Conservation (phyloP, 2,329 filamentous ascomycete species). For the Endocalyx cinctus region DNA sequence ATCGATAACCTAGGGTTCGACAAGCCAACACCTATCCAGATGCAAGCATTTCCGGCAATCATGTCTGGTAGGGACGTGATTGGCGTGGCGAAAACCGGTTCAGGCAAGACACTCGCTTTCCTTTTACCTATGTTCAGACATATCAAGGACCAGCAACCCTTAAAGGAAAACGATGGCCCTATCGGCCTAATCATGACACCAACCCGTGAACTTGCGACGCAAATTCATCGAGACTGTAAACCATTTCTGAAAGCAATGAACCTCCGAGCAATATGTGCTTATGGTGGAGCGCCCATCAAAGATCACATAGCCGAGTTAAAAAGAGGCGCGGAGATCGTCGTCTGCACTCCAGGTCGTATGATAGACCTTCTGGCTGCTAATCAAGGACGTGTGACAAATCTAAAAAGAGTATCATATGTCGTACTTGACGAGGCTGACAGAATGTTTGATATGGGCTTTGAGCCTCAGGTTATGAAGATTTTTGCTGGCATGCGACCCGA, state of each 20-base stretch:
- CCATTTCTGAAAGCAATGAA: conserved; percentile 86
- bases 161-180: conserved; percentile 82
- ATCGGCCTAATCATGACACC: conserved; percentile 88
- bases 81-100: conserved; percentile 94
- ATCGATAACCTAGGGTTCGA: conserved; percentile 79
- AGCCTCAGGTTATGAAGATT: conserved; percentile 96
- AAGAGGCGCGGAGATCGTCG: conserved; percentile 88
- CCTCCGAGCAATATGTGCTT: conserved; percentile 84
- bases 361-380: conserved; percentile 94
- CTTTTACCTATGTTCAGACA: conserved; percentile 95
- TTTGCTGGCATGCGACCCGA: conserved; percentile 87
- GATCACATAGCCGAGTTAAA: conserved; percentile 97
- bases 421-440: conserved; percentile 96
- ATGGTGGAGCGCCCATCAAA: conserved; percentile 92
- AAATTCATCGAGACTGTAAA: conserved; percentile 92
- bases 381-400: conserved; percentile 86
- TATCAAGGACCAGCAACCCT: conserved; percentile 84
- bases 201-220: conserved; percentile 86
- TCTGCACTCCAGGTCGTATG: conserved; percentile 91
- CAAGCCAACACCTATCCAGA: conserved; percentile 87
- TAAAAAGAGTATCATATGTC: conserved; percentile 84
- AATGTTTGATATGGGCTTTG: conserved; percentile 99
- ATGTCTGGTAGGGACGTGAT: conserved; percentile 97
- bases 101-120: conserved; percentile 95
- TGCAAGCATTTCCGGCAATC: conserved; percentile 88